Evolutionary conservation across 768 basidiomycete species (phyloP).

Genomic region (Panaeolus papilionaceus): DNA sequence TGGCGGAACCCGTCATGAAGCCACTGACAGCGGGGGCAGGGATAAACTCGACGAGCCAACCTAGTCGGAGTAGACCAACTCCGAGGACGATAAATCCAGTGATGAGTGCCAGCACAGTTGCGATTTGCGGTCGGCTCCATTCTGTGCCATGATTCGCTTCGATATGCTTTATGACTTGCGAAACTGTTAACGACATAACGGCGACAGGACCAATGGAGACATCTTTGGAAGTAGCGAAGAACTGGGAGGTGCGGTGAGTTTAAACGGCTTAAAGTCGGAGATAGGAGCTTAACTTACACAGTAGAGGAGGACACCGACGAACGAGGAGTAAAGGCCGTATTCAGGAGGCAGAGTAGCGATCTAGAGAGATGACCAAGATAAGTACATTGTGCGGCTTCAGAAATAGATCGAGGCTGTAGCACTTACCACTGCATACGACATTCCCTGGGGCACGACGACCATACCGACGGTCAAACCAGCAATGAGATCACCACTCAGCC

Average conservation of each 20-base stretch:
- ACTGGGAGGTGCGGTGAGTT: conserved; percentile 43
- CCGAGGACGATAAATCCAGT: conserved; percentile 91
- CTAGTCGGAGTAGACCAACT: conserved; percentile 87
- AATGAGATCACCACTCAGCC: conserved; percentile 87
- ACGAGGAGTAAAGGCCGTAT: conserved; percentile 94
- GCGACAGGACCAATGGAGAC: conserved; percentile 99
- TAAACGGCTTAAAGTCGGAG: neutral
- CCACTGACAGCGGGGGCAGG: conserved; percentile 84
- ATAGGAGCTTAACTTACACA: conserved; percentile 57
- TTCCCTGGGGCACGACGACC: conserved; percentile 92
- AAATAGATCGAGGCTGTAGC: neutral
- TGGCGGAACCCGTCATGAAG: conserved; percentile 98
- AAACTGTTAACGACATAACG: conserved; percentile 92
- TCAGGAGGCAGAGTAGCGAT: conserved; percentile 84
- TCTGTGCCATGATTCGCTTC: conserved; percentile 54
- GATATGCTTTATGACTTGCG: conserved; percentile 80
- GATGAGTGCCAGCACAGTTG: conserved; percentile 82
- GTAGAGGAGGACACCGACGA: conserved; percentile 86
- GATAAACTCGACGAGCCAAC: conserved; percentile 96
- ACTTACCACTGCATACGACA: conserved; percentile 83
- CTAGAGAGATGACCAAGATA: conserved; percentile 42
- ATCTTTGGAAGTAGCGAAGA: conserved; percentile 98
- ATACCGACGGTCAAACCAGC: conserved; percentile 95
- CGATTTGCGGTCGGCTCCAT: conserved; percentile 79
- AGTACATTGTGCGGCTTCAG: neutral